Evolutionary conservation across 2,329 filamentous ascomycete species (phyloP), one percentile per base, ranked within the genome.

Genomic region (Camillea tinctor): DNA sequence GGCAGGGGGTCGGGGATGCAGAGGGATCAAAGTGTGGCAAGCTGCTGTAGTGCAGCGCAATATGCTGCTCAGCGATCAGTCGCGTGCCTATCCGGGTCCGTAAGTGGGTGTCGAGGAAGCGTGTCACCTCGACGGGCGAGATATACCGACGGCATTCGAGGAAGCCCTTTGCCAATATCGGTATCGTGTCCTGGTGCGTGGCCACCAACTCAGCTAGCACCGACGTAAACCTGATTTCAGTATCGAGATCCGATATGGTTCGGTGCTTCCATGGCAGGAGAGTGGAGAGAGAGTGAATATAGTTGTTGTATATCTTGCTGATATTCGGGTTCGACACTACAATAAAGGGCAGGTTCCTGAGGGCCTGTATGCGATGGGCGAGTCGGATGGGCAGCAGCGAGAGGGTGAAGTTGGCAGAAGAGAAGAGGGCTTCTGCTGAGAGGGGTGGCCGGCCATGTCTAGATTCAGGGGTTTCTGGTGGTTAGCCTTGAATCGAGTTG

Each of bases 261-360:
- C 84, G 83, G 59, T 84, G 81, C 72, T 90, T 70, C 79, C 94
- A 97, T 4, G 94, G 93, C 3, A 98, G 84, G 17, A 99, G 83
- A 0, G 93, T 96, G 1, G 91, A 94, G 20, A 99, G 81, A 2
- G 93, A 97, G 76, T 97, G 93, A 51, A 96, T 82, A 75, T 99
- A 99, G 77, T 97, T 98, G 76, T 91, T 88, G 81, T 98, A 97
- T 66, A 99, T 99, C 70, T 90, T 89, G 23, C 89, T 91, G 68
- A 99, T 93, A 73, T 97, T 92, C 1, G 93, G 92, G 73, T 99
- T 98, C n/a, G 94, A 93, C 23, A 99, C 95, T 58, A 99, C 94
- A 65, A 99, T 98, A 76, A 94, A 99, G 0, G 95, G 95, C 8
- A 99, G 86, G 73, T 96, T 97, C 64, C 93, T 89, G 19, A 99